Evolutionary conservation across 2,329 filamentous ascomycete genomes (phyloP), one percentile per base, ranked within the genome.

Genomic region (Verticillium zaregamsianum): DNA sequence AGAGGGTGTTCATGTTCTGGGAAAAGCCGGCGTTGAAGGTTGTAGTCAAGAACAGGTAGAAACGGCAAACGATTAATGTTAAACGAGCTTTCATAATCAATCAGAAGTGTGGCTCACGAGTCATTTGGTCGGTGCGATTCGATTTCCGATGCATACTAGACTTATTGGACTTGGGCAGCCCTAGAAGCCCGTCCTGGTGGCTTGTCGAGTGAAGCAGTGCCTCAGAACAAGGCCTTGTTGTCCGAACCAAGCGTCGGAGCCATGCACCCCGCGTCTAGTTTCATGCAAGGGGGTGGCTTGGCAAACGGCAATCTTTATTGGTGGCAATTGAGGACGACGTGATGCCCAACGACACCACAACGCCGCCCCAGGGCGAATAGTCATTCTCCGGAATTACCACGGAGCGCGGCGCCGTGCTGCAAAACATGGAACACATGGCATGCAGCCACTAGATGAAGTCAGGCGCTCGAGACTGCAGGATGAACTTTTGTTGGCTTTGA

Each of bases 1-100:
- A 81, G 64, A 71, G 69, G 57, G 69, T 73, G n/a, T 79, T 70
- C 58, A 65, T 73, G 6, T 64, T 79, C 40, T 81, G 79, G 79
- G 57, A 70, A 11, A 74, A 74, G 57, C 3, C 57, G 71, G 0
- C 66, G 69, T 39, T 70, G 66, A 52, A 11, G 5, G 45, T 52
- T 11, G 20, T 23, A 11, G 45, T 52, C 11, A 52, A 5, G 45
- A 11, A 11, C 8, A 23, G 45, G 20, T 52, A 52, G 45, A 20
- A 35, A 35, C 14, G 14, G 7, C 33, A 35, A 35, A 35, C 4
- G 8, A 2, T 5, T 6, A 28, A 28, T 28, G 28, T 28, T 6
- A 1, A 28, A 28, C 28, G 28, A 28, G 28, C 5, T 28, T 5
- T 28, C 28, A 28, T 28, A 28, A 28, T 28, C 28, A 28, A 6